phyloP scores from a whole-genome alignment of 2,329 filamentous ascomycete species.

The Ophiostoma novo-ulmi region DNA sequence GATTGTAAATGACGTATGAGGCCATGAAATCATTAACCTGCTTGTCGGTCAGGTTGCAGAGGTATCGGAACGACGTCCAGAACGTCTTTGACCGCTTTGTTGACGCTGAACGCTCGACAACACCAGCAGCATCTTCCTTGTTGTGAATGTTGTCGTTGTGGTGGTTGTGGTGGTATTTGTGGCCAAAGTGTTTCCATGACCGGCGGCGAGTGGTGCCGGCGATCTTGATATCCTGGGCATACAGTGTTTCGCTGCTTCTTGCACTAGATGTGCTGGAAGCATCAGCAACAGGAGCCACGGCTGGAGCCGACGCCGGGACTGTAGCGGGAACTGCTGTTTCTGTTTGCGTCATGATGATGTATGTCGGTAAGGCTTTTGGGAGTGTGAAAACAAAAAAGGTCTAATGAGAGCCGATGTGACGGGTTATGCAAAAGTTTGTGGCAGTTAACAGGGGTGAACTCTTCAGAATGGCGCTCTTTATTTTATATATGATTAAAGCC shows the following conservation, averaged over 20 bases:
- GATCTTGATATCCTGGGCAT: slow-evolving; percentile 5
- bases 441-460: neutral
- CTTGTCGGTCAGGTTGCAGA: slow-evolving; percentile 45
- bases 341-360: neutral
- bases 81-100: slow-evolving; percentile 48
- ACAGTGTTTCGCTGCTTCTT: slow-evolving; percentile 14
- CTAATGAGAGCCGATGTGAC: neutral
- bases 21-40: slow-evolving; percentile 53
- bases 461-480: neutral
- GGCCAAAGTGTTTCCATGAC: slow-evolving; percentile 15
- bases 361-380: neutral
- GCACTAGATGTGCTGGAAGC: neutral
- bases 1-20: slow-evolving; percentile 52
- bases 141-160: neutral
- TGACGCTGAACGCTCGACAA: slow-evolving; percentile 42
- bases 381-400: neutral
- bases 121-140: slow-evolving; percentile 27
- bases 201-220: neutral
- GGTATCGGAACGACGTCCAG: slow-evolving; percentile 46
- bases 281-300: neutral
- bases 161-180: neutral
- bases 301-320: neutral
- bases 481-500: neutral
- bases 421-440: neutral
- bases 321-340: neutral